A percentile compares a stretch with the other conserved stretches of the same genome.
These are phyloP conservation scores for Vaccinium macrocarpon DNA, from an alignment of 148 eudicot species.

Conservation along the genomic window DNA sequence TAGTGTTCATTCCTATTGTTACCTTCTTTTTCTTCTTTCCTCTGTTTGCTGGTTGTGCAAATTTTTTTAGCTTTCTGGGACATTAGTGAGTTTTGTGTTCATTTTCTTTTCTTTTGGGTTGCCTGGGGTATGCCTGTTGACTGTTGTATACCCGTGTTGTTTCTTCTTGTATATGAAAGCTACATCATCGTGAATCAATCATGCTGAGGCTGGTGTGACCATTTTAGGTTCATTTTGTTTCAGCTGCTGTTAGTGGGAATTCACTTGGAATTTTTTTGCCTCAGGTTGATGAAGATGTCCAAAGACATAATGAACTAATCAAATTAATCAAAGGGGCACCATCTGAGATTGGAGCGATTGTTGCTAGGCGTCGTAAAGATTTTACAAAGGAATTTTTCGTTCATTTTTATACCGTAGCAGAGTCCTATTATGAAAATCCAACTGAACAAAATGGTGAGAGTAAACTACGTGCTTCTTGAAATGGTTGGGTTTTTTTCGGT, in stretches of 20 bases:
- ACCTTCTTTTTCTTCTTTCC: neutral
- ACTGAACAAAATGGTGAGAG: conserved; percentile 73
- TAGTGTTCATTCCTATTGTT: neutral
- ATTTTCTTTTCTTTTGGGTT: neutral
- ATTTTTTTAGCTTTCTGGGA: neutral
- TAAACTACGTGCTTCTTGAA: neutral
- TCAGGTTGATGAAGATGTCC: conserved; percentile 87
- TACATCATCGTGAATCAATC: conserved; percentile 10
- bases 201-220: neutral
- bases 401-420: conserved; percentile 79
- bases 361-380: conserved; percentile 88
- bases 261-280: conserved; percentile 15
- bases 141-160: neutral
- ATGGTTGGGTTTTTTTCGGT: neutral
- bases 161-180: conserved; percentile 1
- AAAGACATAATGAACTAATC: conserved; percentile 81
- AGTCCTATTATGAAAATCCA: conserved; percentile 73
- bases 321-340: conserved; percentile 47
- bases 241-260: neutral
- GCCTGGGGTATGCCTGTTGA: neutral
- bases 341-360: conserved; percentile 65
- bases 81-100: neutral
- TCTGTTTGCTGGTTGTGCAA: neutral
- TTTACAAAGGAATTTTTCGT: conserved; percentile 84
- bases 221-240: neutral